A percentile compares a stretch with the other conserved stretches of the same genome.
These are phyloP conservation scores for Parascedosporium putredinis DNA, from an alignment of 2,329 filamentous ascomycete species.

Conservation along the genomic window DNA sequence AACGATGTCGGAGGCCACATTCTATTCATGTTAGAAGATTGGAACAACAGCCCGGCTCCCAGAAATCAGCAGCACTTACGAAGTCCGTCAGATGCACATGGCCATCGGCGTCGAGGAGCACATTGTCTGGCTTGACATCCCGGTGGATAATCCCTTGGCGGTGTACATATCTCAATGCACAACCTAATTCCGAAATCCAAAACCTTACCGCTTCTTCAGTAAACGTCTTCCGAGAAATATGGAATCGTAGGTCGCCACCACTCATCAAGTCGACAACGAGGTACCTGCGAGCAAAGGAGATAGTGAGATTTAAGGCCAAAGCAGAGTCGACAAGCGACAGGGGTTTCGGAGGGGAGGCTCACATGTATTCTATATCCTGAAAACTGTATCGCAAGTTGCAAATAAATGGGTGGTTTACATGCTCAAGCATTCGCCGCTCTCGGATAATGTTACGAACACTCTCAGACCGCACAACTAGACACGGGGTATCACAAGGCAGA, in stretches of 20 bases:
- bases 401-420: slow-evolving; percentile 94
- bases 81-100: slow-evolving; percentile 98
- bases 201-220: slow-evolving; percentile 95
- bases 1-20: slow-evolving; percentile 88
- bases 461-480: slow-evolving; percentile 83
- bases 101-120: slow-evolving; percentile 75
- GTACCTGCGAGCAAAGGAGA: slow-evolving; percentile 56
- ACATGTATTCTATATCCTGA: slow-evolving; percentile 98
- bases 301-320: slow-evolving; percentile 13
- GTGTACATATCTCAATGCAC: slow-evolving; percentile 80
- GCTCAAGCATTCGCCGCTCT: slow-evolving; percentile 94
- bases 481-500: background rate
- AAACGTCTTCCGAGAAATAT: slow-evolving; percentile 95
- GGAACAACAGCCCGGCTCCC: too few species aligned
- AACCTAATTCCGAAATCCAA: slow-evolving; percentile 92
- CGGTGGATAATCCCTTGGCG: slow-evolving; percentile 80
- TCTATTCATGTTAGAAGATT: too few species aligned
- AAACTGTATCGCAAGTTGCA: slow-evolving; percentile 99
- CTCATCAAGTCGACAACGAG: slow-evolving; percentile 98
- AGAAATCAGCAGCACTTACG: slow-evolving; percentile 39
- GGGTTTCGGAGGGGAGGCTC: slow-evolving; percentile 23
- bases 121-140: slow-evolving; percentile 88
- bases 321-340: background rate
- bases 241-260: slow-evolving; percentile 90
- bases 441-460: slow-evolving; percentile 97